Base-by-base conservation (phyloP, 208 protist species). In the Crithidia fasciculata region DNA sequence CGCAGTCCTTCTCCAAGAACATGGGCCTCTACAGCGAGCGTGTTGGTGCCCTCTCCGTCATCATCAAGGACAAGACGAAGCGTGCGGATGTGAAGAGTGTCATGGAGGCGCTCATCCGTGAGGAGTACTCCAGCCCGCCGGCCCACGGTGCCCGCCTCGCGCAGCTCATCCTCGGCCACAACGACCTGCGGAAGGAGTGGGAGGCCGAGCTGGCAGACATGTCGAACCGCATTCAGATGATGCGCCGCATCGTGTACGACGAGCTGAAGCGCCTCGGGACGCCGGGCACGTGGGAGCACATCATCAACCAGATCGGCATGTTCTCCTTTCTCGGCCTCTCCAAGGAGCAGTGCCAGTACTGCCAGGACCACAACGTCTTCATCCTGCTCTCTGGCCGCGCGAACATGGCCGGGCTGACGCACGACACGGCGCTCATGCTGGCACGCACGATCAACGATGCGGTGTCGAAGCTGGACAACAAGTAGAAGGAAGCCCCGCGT, bases 1-100 rank as follows among this genome's bases (percentile, higher is more conserved):
- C 88, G 37, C 98, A 99, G 89, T 99, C 97, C 8, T 99, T 97
- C 83, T 90, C 97, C 36, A 99, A 99, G 88, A 99, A 99, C 84
- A 97, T 99, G 80, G 98, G 98, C 53, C 81, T 99, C 1, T 99
- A 99, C 80, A 94, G 84, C 62, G 97, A 99, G 74, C 88, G 98
- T 52, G 83, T 98, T 8, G 98, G 98, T 28, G 78, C 80, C 2
- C 80, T 99, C 13, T 92, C 82, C 44, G 81, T 99, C 12, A 74
- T 86, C 45, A 54, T 74, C n/a, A 74, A 84, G n/a, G 72, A 95
- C 47, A 81, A 84, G 28, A 79, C 74, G 36, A 70, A 60, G 53
- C 78, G 74, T 43, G 74, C 97, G 15, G 54, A 81, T 16, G 89
- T 92, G 10, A 97, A 98, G 85, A 82, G 80, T 47, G 66, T 87